Conservation (phyloP, 2,329 filamentous ascomycete species). For the Cladophialophora chaetospira region DNA sequence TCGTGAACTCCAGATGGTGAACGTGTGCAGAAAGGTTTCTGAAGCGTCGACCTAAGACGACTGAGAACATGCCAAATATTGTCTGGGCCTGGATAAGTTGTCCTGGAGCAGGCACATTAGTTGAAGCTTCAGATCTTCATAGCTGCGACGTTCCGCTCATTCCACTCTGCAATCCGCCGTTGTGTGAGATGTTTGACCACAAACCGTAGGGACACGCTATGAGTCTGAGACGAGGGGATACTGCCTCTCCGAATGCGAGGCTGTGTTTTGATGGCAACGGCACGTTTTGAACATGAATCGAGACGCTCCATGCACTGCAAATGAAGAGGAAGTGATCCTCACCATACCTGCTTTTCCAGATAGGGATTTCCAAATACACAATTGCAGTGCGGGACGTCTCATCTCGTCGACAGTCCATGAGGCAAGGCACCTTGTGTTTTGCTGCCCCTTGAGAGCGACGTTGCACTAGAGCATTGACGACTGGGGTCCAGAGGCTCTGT, state of each 20-base stretch:
- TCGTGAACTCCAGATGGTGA: too few species aligned
- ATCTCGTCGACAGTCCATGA: not conserved
- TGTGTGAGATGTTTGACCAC: slow-evolving; percentile 19
- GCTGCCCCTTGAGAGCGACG: not conserved
- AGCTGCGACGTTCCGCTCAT: too few species aligned
- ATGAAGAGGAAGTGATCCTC: slow-evolving; percentile 21
- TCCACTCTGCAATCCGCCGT: too few species aligned
- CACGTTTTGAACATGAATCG: slow-evolving; percentile 24
- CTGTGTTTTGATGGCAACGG: slow-evolving; percentile 23
- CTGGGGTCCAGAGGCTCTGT: not conserved
- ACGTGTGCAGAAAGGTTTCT: too few species aligned
- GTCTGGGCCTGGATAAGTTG: too few species aligned
- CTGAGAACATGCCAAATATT: too few species aligned
- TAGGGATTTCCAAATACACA: not conserved
- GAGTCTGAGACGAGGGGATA: slow-evolving; percentile 10
- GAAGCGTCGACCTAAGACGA: too few species aligned
- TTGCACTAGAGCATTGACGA: not conserved
- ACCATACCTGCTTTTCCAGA: not conserved
- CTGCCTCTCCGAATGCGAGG: slow-evolving; percentile 21
- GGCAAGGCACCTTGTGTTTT: not conserved
- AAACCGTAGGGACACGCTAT: not conserved
- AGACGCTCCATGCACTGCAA: slow-evolving; percentile 24
- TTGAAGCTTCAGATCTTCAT: too few species aligned
- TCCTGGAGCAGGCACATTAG: too few species aligned
- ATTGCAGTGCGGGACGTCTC: not conserved